Base-by-base conservation (phyloP, 2,329 filamentous ascomycete species). In the Ophiostoma ulmi region DNA sequence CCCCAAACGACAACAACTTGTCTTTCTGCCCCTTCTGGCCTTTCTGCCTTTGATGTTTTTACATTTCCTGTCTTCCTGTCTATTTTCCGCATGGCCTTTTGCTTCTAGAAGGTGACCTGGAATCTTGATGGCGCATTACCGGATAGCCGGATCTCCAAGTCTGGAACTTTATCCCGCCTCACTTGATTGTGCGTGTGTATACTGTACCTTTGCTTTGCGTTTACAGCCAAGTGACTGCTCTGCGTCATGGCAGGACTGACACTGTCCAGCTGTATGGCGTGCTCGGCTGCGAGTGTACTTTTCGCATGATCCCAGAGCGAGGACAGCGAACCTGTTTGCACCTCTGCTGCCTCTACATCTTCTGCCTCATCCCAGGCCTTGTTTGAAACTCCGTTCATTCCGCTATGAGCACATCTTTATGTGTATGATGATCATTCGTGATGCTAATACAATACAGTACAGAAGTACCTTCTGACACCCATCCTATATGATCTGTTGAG, bases 181-280 rank as follows among this genome's bases (percentile, higher is more conserved):
- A 48, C 17, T 48, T 48, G 44, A 48, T n/a, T n/a, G 17, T 20
- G 17, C 20, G 44, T 48, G 17, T 26, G 13, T 58, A 22, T 26
- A 22, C 22, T 26, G 52, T 26, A 26, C 22, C 5, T 22, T 58
- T 26, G 48, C n/a, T 8, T 55, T 22, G n/a, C n/a, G n/a, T 55
- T 20, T 5, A 26, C 22, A 58, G 52, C 52, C 52, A 58, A 58
- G 52, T 26, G 52, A 58, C 52, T 58, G 52, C n/a, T 58, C n/a
- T 58, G 52, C 52, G n/a, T 58, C 52, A 58, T 58, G 22, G 22
- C 52, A 58, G 22, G n/a, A 55, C 48, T 22, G 48, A 58, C n/a
- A 58, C 52, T 22, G 11, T 13, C 52, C 52, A 26, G 52, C 22
- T 58, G 17, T 48, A 48, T 48, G 44, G 44, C 7, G 44, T 20